These are phyloP conservation scores for Pythium scleroteichum DNA, from an alignment of 352 stramenopile species.

Conservation along the genomic window DNA sequence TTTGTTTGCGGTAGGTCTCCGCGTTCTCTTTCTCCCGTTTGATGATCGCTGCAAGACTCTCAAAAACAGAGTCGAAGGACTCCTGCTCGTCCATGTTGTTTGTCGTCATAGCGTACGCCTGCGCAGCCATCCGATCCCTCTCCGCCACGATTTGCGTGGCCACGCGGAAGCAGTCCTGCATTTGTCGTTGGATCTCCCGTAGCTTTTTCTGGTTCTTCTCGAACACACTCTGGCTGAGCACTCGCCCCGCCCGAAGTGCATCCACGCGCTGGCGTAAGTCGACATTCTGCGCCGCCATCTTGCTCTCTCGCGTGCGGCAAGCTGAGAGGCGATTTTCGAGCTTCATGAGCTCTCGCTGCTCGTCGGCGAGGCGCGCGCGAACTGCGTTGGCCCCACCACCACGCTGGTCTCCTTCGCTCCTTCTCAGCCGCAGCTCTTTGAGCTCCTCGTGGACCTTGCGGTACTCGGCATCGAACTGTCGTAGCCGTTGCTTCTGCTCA, in stretches of 20 bases:
- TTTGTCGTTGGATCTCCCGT: slow-evolving; percentile 71
- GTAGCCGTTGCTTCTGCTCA: slow-evolving; percentile 70
- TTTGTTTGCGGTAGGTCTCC: slow-evolving; percentile 76
- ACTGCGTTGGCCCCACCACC: slow-evolving; percentile 72
- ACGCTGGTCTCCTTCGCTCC: slow-evolving; percentile 70
- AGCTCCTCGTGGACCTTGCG: slow-evolving; percentile 70
- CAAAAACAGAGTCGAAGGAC: slow-evolving; percentile 71
- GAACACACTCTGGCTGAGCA: slow-evolving; percentile 73
- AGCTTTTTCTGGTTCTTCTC: slow-evolving; percentile 81
- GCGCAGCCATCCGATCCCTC: slow-evolving; percentile 62
- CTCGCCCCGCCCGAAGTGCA: slow-evolving; percentile 58
- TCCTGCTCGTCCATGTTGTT: slow-evolving; percentile 80
- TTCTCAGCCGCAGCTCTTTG: slow-evolving; percentile 61
- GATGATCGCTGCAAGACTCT: slow-evolving; percentile 71
- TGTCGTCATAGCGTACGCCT: slow-evolving; percentile 63
- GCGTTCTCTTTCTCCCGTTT: slow-evolving; percentile 74
- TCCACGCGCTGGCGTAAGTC: slow-evolving; percentile 59
- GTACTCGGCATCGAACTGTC: slow-evolving; percentile 68
- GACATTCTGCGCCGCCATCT: slow-evolving; percentile 61
- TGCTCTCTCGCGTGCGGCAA: slow-evolving; percentile 74
- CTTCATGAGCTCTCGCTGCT: slow-evolving; percentile 78
- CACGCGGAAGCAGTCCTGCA: slow-evolving; percentile 71
- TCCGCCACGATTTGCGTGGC: slow-evolving; percentile 75
- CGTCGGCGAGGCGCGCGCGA: slow-evolving; percentile 63
- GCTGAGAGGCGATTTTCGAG: slow-evolving; percentile 76